Base-by-base conservation (phyloP, 1,139 yeast genomes). In the Eremothecium sinecaudum region DNA sequence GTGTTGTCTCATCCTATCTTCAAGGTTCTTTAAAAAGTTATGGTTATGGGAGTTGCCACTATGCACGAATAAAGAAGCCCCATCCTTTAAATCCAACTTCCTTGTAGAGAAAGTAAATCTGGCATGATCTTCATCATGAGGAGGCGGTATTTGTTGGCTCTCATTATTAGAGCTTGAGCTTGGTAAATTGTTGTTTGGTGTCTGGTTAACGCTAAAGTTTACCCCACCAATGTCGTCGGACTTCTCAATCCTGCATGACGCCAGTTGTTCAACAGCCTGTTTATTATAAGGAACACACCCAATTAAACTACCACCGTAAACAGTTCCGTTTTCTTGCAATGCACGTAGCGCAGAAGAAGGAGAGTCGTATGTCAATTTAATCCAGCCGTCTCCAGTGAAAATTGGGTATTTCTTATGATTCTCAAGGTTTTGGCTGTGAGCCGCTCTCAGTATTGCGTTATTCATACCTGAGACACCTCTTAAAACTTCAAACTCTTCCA, bases 361-460 rank as follows among this genome's bases (percentile, higher is more conserved):
- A 41, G 77, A 78, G 40, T 76, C 82, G 56, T 75, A 90, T 1
- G 96, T 86, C 35, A 90, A 58, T 51, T 84, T 82, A 16, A 86
- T 75, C 96, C 97, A 90, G 31, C 84, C 79, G 28, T 73, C 71
- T 1, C 96, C 97, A 9, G 90, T 71, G 54, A 76, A 80, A 11
- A 86, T 77, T 1, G 94, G 93, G 32, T 63, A 62, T 41, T 59
- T 49, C 47, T 57, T 51, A 21, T 35, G 46, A 12, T 41, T 42
- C 23, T 34, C 40, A 18, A 42, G 34, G 13, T 39, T 44, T 19
- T 42, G 38, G 25, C 20, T 38, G 13, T 31, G 34, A 10, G 39
- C 20, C 14, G 22, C 37, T 17, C 22, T 39, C 33, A 39, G 36
- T n/a, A 45, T 44, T 3, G 53, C 44, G 1, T 47, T 42, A 21